phyloP scores from a whole-genome alignment of 129 eudicot species.

The Flaveria robusta region DNA sequence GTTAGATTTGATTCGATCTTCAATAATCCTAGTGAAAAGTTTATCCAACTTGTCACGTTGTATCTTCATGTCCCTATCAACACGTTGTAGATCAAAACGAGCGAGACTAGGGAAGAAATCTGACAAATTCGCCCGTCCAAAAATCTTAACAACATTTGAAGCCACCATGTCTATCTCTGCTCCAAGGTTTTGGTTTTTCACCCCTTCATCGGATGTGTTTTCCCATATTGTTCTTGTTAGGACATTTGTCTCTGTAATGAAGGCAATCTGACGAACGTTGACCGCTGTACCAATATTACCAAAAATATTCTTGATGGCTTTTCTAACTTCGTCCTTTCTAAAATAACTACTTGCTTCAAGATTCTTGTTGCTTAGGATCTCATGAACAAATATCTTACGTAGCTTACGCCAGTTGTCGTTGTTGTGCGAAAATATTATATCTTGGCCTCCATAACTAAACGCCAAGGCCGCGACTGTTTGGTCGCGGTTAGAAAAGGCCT shows the following conservation, averaged over 20 bases:
- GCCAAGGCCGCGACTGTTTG: background rate
- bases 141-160: background rate
- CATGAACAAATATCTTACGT: constrained; percentile 16
- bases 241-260: background rate
- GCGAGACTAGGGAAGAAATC: background rate
- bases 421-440: background rate
- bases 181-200: background rate
- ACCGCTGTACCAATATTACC: background rate
- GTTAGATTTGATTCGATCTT: constrained; percentile 15
- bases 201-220: background rate
- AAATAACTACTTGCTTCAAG: background rate
- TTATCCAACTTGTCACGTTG: constrained; percentile 1
- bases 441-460: background rate
- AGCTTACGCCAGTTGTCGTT: background rate
- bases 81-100: constrained; percentile 17
- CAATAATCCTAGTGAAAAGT: background rate
- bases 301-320: background rate
- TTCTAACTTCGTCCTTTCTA: background rate
- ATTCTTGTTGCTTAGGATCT: constrained; percentile 14
- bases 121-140: background rate
- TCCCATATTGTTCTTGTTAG: background rate
- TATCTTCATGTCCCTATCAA: background rate
- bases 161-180: background rate
- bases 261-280: background rate
- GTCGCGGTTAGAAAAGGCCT: constrained; percentile 1